These are phyloP conservation scores for Groenewaldozyma auringiensis DNA, from an alignment of 1,139 yeast species.

Conservation along the genomic window DNA sequence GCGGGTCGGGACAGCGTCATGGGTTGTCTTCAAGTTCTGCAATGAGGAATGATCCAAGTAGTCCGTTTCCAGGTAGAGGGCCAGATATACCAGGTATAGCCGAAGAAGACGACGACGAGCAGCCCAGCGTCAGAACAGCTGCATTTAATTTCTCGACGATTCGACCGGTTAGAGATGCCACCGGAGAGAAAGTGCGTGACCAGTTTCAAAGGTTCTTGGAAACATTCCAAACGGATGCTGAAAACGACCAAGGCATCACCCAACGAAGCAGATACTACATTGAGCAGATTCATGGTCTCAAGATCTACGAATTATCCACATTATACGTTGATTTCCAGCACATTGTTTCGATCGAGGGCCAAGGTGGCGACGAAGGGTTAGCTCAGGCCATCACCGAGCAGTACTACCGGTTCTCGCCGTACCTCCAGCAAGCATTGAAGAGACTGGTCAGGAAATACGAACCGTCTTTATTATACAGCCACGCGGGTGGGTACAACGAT, in stretches of 20 bases:
- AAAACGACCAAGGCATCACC: slow-evolving; percentile 24
- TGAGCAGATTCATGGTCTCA: slow-evolving; percentile 77
- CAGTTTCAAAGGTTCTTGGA: slow-evolving; percentile 81
- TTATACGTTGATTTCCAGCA: slow-evolving; percentile 83
- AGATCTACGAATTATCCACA: slow-evolving; percentile 65
- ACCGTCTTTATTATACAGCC: slow-evolving; percentile 56
- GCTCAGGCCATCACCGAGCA: slow-evolving; percentile 88
- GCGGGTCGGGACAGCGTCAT: neutral
- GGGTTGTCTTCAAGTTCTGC: slow-evolving; percentile 1
- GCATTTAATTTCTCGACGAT: slow-evolving; percentile 32
- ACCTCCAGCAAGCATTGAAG: slow-evolving; percentile 65
- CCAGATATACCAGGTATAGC: neutral
- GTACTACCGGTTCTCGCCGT: slow-evolving; percentile 87
- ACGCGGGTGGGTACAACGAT: slow-evolving; percentile 12
- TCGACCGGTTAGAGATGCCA: slow-evolving; percentile 81
- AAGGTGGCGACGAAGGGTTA: slow-evolving; percentile 49
- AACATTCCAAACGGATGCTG: slow-evolving; percentile 41
- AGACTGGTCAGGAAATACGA: slow-evolving; percentile 66
- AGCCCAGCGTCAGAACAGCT: slow-evolving; percentile 12
- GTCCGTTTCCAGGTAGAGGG: slow-evolving; percentile 5
- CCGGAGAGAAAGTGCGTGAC: slow-evolving; percentile 90
- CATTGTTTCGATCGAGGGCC: slow-evolving; percentile 59
- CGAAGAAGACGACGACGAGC: slow-evolving; percentile 12
- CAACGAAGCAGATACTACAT: slow-evolving; percentile 55
- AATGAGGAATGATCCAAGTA: neutral